Percentiles rank a stretch among this genome's conserved stretches.
Evolutionary conservation across 106 monocot species (phyloP).

Genomic region (Allium fistulosum): DNA sequence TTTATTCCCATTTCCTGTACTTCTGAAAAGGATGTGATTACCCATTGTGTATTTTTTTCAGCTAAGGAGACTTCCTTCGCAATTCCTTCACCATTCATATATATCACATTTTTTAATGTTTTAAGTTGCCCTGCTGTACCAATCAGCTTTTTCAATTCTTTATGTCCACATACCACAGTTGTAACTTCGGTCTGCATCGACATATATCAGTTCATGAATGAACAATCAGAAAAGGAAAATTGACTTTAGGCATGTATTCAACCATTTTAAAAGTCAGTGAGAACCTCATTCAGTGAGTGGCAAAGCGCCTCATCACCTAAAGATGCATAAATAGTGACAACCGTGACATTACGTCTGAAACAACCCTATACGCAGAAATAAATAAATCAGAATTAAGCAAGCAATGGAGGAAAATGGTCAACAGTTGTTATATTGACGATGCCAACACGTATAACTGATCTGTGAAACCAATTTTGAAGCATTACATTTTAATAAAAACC

Average conservation of each 20-base stretch:
- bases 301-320: constrained; percentile 91
- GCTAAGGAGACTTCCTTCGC: constrained; percentile 49
- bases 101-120: constrained; percentile 78
- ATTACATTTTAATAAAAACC: too few relatives aligned
- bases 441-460: neutral
- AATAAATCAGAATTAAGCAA: neutral
- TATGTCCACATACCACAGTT: constrained; percentile 83
- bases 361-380: constrained; percentile 50
- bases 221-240: neutral
- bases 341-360: constrained; percentile 79
- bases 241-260: neutral
- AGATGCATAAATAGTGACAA: constrained; percentile 94
- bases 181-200: constrained; percentile 76
- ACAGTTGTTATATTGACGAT: neutral
- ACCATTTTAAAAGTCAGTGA: neutral
- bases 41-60: constrained; percentile 55
- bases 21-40: constrained; percentile 48
- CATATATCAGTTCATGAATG: constrained; percentile 5
- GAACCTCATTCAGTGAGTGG: constrained; percentile 96
- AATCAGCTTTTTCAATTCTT: constrained; percentile 85
- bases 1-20: constrained; percentile 71
- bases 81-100: constrained; percentile 63
- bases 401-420: neutral
- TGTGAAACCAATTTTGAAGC: too few relatives aligned
- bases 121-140: constrained; percentile 79